Evolutionary conservation across 2,329 filamentous ascomycete genomes (phyloP), one percentile per base, ranked within the genome.

Genomic region (Penicillium italicum): DNA sequence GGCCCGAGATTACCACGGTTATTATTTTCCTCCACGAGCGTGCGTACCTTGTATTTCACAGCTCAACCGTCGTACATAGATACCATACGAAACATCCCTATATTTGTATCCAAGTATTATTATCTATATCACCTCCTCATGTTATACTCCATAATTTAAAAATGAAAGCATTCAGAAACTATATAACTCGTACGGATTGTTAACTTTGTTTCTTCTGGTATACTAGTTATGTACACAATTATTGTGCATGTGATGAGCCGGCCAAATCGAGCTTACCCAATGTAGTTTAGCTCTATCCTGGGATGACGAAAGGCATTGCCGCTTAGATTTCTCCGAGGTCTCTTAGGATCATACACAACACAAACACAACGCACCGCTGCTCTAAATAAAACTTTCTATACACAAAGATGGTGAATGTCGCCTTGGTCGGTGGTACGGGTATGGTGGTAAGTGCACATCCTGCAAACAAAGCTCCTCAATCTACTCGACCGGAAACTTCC

Each of bases 21-120:
- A 79, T 86, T 11, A 83, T 84, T 66, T 87, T 88, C 69, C 73
- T 88, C 10, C 82, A 86, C 63, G 82, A 87, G 47, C 78, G 85
- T 7, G 83, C 81, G 18, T 45, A 45, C 42, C 6, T 33, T 33
- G 31, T 33, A 33, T 33, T 33, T 33, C 12, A 33, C 31, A 16
- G 31, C n/a, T n/a, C n/a, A n/a, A n/a, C n/a, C n/a, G n/a, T n/a
- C n/a, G n/a, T n/a, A n/a, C n/a, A n/a, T n/a, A n/a, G n/a, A n/a
- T n/a, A n/a, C n/a, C n/a, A n/a, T n/a, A n/a, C n/a, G n/a, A n/a
- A n/a, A n/a, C n/a, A n/a, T n/a, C n/a, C n/a, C n/a, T n/a, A n/a
- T n/a, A n/a, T n/a, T n/a, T n/a, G n/a, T n/a, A n/a, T n/a, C n/a
- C n/a, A n/a, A n/a, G n/a, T n/a, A n/a, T n/a, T n/a, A n/a, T n/a